These are phyloP conservation scores for Turritis glabra DNA, from an alignment of 345 rosid species.

Conservation along the genomic window DNA sequence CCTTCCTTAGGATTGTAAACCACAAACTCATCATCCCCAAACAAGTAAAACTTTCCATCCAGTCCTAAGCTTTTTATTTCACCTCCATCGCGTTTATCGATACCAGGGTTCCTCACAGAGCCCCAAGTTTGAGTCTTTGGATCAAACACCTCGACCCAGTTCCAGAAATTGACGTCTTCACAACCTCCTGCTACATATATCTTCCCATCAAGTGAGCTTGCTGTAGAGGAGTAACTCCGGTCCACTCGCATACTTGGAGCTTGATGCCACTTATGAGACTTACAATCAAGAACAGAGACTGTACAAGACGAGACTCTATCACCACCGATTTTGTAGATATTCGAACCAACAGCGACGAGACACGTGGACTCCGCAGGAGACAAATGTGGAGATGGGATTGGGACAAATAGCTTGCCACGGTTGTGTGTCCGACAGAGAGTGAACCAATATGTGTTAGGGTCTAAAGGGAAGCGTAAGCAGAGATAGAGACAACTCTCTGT, in stretches of 20 bases:
- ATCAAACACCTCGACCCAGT: conserved; percentile 5
- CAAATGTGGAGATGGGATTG: background rate
- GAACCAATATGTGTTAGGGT: background rate
- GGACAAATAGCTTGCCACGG: background rate
- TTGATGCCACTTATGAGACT: conserved; percentile 20
- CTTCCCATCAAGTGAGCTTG: no score
- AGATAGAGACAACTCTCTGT: conserved; percentile 7
- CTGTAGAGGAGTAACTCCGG: no score
- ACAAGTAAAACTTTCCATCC: background rate
- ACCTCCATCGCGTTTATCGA: background rate
- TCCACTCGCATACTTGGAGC: no score
- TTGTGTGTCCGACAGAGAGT: background rate
- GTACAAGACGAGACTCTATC: background rate
- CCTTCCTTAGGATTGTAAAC: conserved; percentile 7
- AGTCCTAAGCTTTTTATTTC: background rate
- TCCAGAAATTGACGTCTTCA: no score
- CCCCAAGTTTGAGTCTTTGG: conserved; percentile 23
- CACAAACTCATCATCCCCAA: no score
- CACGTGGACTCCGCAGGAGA: background rate
- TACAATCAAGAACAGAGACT: no score
- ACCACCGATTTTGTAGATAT: background rate
- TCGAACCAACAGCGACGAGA: background rate
- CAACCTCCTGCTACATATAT: no score
- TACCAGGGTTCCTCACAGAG: background rate
- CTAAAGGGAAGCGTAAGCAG: background rate